Evolutionary conservation across 2,329 filamentous ascomycete species (phyloP).

Genomic region (Pseudogymnoascus verrucosus): DNA sequence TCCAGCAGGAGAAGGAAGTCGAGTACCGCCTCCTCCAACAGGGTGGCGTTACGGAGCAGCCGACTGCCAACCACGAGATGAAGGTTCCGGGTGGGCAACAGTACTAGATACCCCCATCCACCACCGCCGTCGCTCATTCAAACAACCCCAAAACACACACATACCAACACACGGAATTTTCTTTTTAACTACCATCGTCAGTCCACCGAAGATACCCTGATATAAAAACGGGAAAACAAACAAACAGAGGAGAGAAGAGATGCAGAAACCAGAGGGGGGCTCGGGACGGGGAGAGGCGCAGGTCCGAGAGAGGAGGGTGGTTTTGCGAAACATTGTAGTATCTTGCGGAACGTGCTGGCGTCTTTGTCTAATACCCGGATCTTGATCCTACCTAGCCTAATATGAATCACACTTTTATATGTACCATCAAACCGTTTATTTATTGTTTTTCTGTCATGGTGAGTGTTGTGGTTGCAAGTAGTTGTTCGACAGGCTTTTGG

Average conservation of each 20-base stretch:
- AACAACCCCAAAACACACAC: background rate
- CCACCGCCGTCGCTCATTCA: background rate
- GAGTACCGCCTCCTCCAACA: conserved; percentile 14
- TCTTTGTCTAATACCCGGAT: conserved; percentile 7
- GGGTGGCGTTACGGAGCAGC: conserved; percentile 3
- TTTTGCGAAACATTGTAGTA: background rate
- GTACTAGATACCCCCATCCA: background rate
- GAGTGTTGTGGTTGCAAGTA: background rate
- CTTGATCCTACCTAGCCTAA: background rate
- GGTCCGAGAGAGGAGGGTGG: background rate
- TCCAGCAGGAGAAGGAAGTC: conserved; percentile 19
- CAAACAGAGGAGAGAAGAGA: background rate
- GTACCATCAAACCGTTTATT: background rate
- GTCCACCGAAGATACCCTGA: background rate
- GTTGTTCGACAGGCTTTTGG: background rate
- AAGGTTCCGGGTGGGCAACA: background rate
- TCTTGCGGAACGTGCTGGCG: background rate
- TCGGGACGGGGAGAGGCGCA: background rate
- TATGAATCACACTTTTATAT: background rate
- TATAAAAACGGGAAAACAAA: background rate
- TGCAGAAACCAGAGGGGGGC: background rate
- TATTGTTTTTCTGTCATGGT: background rate
- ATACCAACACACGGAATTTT: background rate
- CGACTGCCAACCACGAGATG: background rate
- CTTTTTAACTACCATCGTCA: background rate